A percentile compares a stretch with the other conserved stretches of the same genome.
Evolutionary conservation across 1,139 yeast genomes (phyloP).

Genomic region (Diutina sp.): DNA sequence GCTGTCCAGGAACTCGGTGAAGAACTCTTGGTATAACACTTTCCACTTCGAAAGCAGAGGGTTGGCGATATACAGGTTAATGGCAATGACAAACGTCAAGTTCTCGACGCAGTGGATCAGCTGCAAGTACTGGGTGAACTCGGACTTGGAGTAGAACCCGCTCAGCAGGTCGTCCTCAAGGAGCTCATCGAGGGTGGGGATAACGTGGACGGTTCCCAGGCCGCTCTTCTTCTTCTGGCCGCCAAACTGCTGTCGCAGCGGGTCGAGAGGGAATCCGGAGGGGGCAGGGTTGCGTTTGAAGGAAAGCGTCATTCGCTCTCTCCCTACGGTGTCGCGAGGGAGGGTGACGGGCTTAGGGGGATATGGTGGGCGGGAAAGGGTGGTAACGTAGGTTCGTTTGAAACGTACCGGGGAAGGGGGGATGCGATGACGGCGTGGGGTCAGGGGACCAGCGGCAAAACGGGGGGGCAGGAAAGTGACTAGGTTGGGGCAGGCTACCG

Average conservation of each 20-base stretch:
- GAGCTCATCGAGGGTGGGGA: not conserved
- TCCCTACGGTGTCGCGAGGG: not conserved
- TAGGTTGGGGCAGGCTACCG: not conserved
- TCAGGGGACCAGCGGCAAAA: not conserved
- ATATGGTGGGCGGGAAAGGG: not conserved
- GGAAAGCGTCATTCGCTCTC: slow-evolving; percentile 1
- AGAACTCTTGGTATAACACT: slow-evolving; percentile 1
- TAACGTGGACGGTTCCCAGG: not conserved
- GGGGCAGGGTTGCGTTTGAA: not conserved
- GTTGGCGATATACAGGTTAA: not conserved
- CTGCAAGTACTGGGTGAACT: not conserved
- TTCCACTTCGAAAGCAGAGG: not conserved
- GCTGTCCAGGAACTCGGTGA: not conserved
- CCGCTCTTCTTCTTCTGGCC: not conserved
- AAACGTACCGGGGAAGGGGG: not conserved
- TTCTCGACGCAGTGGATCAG: slow-evolving; percentile 1
- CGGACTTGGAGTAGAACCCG: not conserved
- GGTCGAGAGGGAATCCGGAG: not conserved
- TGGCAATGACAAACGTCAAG: slow-evolving; percentile 1
- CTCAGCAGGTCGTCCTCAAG: not conserved
- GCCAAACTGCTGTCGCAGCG: not conserved
- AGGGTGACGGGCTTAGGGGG: not conserved
- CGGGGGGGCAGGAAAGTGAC: not conserved
- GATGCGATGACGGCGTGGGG: not conserved
- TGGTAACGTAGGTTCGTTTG: not conserved